phyloP scores from a whole-genome alignment of 495 filamentous ascomycete species.

The Durotheca rogersii region DNA sequence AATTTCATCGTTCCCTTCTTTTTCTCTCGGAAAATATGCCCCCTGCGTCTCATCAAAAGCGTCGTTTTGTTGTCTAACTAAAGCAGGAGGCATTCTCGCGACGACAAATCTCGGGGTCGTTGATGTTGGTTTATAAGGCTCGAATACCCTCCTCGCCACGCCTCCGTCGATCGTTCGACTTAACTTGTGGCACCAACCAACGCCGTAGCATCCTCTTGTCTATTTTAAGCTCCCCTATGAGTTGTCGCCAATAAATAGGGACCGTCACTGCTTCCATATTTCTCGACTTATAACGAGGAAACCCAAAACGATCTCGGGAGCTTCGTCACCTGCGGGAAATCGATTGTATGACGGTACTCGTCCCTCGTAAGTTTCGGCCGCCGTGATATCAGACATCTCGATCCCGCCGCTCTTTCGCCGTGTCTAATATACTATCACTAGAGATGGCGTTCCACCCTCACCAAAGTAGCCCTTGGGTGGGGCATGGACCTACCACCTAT shows the following conservation, averaged over 20 bases:
- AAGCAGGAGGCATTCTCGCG: not conserved
- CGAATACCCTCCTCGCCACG: not conserved
- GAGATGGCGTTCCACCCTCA: slow-evolving; percentile 36
- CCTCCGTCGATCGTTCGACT: not conserved
- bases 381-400: not conserved
- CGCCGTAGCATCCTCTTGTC: not conserved
- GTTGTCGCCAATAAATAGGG: too few species aligned
- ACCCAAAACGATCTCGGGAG: not conserved
- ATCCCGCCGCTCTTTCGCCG: not conserved
- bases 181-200: not conserved
- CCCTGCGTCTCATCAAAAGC: too few species aligned
- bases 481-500: slow-evolving; percentile 29
- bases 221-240: not conserved
- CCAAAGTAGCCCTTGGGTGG: slow-evolving; percentile 29
- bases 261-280: too few species aligned
- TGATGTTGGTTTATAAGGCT: not conserved
- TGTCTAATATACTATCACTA: slow-evolving; percentile 23
- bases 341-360: slow-evolving; percentile 13
- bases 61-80: not conserved
- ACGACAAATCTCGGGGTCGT: not conserved
- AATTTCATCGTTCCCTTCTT: not conserved
- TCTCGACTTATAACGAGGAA: not conserved
- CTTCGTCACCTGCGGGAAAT: slow-evolving; percentile 4
- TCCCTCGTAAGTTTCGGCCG: slow-evolving; percentile 16
- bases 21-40: too few species aligned